phyloP scores from a whole-genome alignment of 768 basidiomycete species.

The Tubosaeta brunneosetosa region DNA sequence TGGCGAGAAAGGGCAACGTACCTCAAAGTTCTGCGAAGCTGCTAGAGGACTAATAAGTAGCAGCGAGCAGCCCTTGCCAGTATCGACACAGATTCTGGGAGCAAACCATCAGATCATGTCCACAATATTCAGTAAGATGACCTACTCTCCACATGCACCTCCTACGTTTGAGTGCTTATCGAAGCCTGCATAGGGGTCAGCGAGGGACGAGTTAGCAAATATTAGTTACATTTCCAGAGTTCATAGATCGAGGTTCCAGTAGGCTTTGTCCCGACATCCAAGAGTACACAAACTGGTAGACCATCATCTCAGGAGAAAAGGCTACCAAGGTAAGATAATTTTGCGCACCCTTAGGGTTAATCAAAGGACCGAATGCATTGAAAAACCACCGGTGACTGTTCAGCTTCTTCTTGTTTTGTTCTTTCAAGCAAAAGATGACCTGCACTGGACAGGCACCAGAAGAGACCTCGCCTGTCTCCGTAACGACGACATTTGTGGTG shows the following conservation, averaged over 20 bases:
- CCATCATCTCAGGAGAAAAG: background rate
- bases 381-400: constrained; percentile 98
- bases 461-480: constrained; percentile 75
- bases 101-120: background rate
- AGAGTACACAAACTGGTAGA: constrained; percentile 70
- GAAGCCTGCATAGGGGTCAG: constrained; percentile 42
- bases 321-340: background rate
- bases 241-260: constrained; percentile 94
- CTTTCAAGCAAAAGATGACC: constrained; percentile 87
- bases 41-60: constrained; percentile 73
- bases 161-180: constrained; percentile 83
- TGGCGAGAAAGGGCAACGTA: constrained; percentile 16
- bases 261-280: constrained; percentile 96
- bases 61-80: constrained; percentile 66
- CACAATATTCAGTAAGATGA: background rate
- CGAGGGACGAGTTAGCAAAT: background rate
- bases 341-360: constrained; percentile 70
- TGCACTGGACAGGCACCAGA: constrained; percentile 77
- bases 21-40: constrained; percentile 95
- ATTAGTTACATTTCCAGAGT: constrained; percentile 78
- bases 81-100: constrained; percentile 74
- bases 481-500: constrained; percentile 74
- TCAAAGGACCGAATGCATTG: constrained; percentile 87
- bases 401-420: constrained; percentile 96
- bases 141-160: constrained; percentile 92